A percentile compares a stretch with the other conserved stretches of the same genome.
phyloP scores from a whole-genome alignment of 2,329 filamentous ascomycete species.

The Rasamsonia emersonii region DNA sequence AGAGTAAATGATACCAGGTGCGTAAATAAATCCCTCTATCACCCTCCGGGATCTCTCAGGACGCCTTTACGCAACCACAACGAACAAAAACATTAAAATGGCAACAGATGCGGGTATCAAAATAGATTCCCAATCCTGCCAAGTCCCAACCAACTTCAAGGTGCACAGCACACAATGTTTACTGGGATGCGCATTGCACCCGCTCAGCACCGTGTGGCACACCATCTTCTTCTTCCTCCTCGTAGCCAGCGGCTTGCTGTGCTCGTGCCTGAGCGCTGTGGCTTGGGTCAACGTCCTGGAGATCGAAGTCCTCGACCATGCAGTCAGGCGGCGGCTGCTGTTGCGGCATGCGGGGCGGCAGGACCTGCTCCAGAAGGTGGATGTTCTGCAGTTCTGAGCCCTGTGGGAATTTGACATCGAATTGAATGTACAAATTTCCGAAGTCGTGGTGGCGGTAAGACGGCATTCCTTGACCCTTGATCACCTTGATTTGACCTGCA shows the following conservation, averaged over 20 bases:
- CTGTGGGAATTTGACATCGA: constrained; percentile 93
- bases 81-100: constrained; percentile 1
- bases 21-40: no score
- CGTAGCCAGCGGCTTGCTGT: constrained; percentile 50
- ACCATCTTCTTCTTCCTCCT: constrained; percentile 60
- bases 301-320: constrained; percentile 82
- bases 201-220: constrained; percentile 41
- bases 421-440: constrained; percentile 95
- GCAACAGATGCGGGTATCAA: no score
- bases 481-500: constrained; percentile 79
- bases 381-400: constrained; percentile 62
- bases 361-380: constrained; percentile 69
- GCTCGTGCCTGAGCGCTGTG: constrained; percentile 57
- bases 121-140: no score
- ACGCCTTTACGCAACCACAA: not conserved
- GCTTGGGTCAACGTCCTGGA: constrained; percentile 73
- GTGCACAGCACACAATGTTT: no score
- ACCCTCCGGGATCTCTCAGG: no score
- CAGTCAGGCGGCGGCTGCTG: constrained; percentile 65
- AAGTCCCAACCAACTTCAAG: no score
- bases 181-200: constrained; percentile 46
- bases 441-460: constrained; percentile 89
- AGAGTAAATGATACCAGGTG: no score
- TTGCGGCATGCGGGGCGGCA: constrained; percentile 64
- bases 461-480: constrained; percentile 96